Base-by-base conservation (phyloP, 2,329 filamentous ascomycete species). In the Alternaria brassicae region DNA sequence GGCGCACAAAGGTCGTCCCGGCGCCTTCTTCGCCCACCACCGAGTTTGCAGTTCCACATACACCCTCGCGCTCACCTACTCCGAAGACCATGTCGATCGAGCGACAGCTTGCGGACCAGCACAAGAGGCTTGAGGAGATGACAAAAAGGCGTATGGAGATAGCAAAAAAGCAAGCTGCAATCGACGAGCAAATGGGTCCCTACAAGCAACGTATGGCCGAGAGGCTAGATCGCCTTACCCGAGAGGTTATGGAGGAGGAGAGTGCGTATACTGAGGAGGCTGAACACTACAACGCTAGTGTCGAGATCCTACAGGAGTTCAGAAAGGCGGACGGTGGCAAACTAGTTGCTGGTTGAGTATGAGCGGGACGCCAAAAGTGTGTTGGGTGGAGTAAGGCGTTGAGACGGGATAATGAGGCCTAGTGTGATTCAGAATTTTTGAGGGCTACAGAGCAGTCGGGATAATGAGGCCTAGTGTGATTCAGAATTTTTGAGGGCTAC, bases 121-220 rank as follows among this genome's bases (percentile, higher is more conserved):
- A 63, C 17, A 69, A 70, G 36, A 60, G 48, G 12, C 56, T 72
- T 4, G 48, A 66, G 2, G 49, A 44, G 1, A 25, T 62, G n/a
- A 61, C 63, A 25, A 58, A 61, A 40, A 65, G 60, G 44, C 70
- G 68, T 34, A 15, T 37, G 3, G 57, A 63, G 30, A 55, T 56
- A 0, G 68, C 65, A 1, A 57, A 60, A 49, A 67, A 70, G 54
- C 67, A 71, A 19, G 51, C 53, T 4, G 56, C 59, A 2, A 32
- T 70, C 3, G 63, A 67, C 7, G 34, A 58, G 15, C 36, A 67
- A 41, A 56, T 73, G 40, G 60, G 48, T 0, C 62, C 64, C 0
- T 68, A 68, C 56, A 63, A 67, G 50, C 47, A 65, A 36, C 53
- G 61, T 8, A 67, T 71, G 53, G 51, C 57, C 1, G 68, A 66